Percentiles rank a stretch among this genome's conserved stretches.
Evolutionary conservation across 305 asterid species (phyloP).

Genomic region (Rubia tinctorum): DNA sequence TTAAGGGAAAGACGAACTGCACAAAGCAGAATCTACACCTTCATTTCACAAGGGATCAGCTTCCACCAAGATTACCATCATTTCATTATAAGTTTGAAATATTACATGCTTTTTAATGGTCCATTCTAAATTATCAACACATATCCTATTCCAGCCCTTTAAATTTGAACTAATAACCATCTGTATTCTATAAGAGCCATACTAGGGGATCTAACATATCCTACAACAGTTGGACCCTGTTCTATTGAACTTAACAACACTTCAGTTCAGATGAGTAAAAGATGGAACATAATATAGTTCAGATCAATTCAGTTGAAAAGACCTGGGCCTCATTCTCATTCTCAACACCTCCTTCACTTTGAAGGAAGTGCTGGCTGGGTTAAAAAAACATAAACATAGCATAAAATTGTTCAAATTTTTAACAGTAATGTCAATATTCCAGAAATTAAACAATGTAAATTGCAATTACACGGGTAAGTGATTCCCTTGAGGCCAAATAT

Average conservation of each 20-base stretch:
- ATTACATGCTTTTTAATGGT: background rate
- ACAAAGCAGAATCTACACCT: background rate
- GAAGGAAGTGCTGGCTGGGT: background rate
- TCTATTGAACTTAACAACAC: background rate
- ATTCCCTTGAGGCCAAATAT: background rate
- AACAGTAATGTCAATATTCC: background rate
- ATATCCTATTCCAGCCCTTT: background rate
- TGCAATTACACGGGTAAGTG: too few species aligned
- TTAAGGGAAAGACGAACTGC: background rate
- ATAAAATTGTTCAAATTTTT: background rate
- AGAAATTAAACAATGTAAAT: background rate
- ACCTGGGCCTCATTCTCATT: background rate
- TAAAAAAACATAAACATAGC: too few species aligned
- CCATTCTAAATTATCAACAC: background rate
- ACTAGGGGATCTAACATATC: background rate
- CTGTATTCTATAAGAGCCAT: background rate
- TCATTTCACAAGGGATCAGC: background rate
- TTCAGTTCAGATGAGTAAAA: background rate
- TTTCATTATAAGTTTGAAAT: background rate
- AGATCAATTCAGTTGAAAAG: background rate
- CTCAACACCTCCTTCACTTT: background rate
- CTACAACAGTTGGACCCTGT: background rate
- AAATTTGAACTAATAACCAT: background rate
- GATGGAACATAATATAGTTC: background rate
- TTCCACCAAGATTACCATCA: background rate